A percentile compares a stretch with the other conserved stretches of the same genome.
These are phyloP conservation scores for Curvularia hawaiiensis DNA, from an alignment of 2,329 filamentous ascomycete species.

Conservation along the genomic window DNA sequence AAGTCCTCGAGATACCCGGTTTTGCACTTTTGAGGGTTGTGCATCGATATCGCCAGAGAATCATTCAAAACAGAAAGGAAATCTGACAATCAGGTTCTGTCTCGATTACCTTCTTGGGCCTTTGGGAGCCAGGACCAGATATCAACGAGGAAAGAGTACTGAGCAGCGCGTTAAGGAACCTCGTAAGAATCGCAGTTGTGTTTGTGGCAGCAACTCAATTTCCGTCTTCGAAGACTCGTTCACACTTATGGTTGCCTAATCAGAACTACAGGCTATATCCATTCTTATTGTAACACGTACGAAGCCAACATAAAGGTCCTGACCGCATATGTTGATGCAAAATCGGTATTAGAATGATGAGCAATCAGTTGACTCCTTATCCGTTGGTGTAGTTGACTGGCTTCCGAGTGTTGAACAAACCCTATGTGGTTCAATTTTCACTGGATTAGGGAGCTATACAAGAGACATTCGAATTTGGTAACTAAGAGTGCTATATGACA, in stretches of 20 bases:
- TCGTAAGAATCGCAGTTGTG: not conserved
- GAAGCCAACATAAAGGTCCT: not conserved
- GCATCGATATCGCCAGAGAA: not conserved
- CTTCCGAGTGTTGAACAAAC: no score
- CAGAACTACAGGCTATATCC: not conserved
- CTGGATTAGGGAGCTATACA: not conserved
- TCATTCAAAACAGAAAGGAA: no score
- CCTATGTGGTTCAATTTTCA: not conserved
- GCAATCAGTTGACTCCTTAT: no score
- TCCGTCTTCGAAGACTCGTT: not conserved
- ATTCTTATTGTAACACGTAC: not conserved
- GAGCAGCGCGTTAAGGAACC: not conserved
- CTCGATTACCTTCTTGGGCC: no score
- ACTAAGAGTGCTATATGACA: no score
- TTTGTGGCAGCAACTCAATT: not conserved
- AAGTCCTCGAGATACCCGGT: not conserved
- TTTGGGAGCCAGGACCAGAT: not conserved
- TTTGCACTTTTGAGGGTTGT: not conserved
- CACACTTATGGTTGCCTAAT: not conserved
- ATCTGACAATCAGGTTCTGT: no score
- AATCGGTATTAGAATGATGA: not conserved
- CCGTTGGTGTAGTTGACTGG: no score
- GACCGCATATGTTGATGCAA: not conserved
- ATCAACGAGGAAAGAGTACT: not conserved
- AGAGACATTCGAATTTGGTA: not conserved